Conservation (phyloP, 495 filamentous ascomycete species). For the Podospora anserina region DNA sequence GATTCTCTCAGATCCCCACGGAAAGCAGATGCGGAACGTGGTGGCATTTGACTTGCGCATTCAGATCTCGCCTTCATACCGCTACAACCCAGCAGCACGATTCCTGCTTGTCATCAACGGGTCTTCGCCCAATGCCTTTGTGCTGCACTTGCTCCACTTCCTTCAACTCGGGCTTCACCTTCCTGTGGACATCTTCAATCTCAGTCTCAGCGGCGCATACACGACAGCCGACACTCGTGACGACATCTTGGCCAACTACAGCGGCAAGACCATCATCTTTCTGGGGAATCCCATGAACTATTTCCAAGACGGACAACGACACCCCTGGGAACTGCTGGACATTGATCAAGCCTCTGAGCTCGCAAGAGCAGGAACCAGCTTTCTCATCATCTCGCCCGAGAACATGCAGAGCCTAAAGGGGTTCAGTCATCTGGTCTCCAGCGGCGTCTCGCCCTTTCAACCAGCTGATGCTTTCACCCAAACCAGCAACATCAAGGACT, state of each 20-base stretch:
- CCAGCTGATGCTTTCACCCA: conserved; percentile 2
- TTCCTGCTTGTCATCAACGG: conserved; percentile 29
- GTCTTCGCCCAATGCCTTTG: conserved; percentile 21
- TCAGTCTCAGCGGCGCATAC: conserved; percentile 27
- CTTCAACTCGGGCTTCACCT: conserved; percentile 19
- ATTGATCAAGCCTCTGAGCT: conserved; percentile 16
- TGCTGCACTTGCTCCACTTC: conserved; percentile 23
- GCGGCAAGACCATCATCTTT: conserved; percentile 28
- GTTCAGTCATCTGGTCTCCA: conserved; percentile 17
- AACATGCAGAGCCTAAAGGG: conserved; percentile 22
- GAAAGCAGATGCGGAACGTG: conserved; percentile 13
- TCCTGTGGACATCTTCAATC: conserved; percentile 28
- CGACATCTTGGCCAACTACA: conserved; percentile 21
- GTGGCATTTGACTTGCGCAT: conserved; percentile 24
- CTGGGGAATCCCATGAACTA: conserved; percentile 30
- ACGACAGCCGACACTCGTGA: conserved; percentile 8
- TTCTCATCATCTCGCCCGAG: conserved; percentile 20
- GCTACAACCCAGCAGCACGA: conserved; percentile 22
- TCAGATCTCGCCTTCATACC: conserved; percentile 28
- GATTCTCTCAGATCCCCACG: conserved; percentile 23
- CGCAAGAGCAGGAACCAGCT: conserved; percentile 20
- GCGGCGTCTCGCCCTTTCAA: conserved; percentile 1
- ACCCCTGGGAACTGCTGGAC: conserved; percentile 27
- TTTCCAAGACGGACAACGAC: conserved; percentile 24
- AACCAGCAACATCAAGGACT: conserved; percentile 11